Evolutionary conservation across 2,329 filamentous ascomycete species (phyloP), one percentile per base, ranked within the genome.

Genomic region (Akanthomyces dipterigenus): DNA sequence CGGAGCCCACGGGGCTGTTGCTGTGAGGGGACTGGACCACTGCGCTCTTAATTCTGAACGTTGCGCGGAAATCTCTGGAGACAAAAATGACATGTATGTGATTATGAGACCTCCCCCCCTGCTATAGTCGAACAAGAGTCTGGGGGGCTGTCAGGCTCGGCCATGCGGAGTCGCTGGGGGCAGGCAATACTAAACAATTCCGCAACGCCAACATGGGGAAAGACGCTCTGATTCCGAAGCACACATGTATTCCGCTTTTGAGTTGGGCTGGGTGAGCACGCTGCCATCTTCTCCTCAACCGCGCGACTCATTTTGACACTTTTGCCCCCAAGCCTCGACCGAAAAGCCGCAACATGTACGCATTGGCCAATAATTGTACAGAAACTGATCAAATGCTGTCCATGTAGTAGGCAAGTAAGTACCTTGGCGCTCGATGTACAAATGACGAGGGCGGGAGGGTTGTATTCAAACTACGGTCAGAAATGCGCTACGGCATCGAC

Each of bases 161-260:
- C 36, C 36, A 38, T 28, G 24, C 22, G 45, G 45, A 48, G 45
- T 16, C 20, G 45, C 45, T 11, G 45, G 45, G n/a, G 20, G 20
- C 22, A 18, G 12, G 45, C 20, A 43, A 20, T 51, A 24, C 8
- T 9, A 11, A 6, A 18, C 5, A 55, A 24, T 55, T 55, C 51
- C 51, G 38, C 3, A 16, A 14, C 28, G 9, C 49, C 54, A 24
- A n/a, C 45, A 18, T 50, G 45, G 55, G 55, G 55, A 28, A 50
- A 5, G 55, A 34, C 45, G 45, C 45, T 42, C 9, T 50, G 11
- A 50, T 58, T 58, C 55, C 55, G 55, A 58, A 24, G 45, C 45
- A 20, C 24, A 34, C 45, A 20, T 22, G 14, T 12, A 49, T 58
- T 58, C 55, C 55, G 55, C 31, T 5, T 11, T 2, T 34, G 2